Base-by-base conservation (phyloP, 768 basidiomycete genomes). In the Hypsizygus marmoreus region DNA sequence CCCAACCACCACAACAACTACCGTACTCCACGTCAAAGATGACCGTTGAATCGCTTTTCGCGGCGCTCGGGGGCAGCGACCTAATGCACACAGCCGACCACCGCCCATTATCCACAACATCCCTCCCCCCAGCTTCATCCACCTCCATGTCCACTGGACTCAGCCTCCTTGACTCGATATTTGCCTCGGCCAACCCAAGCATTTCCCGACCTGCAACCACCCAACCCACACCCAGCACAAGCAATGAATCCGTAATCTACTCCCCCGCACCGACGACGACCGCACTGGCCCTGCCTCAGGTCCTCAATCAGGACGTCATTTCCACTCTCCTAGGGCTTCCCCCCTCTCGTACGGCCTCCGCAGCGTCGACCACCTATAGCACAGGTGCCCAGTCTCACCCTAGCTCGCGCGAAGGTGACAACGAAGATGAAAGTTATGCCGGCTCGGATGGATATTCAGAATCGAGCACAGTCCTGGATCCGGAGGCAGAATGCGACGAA, bases 281-380 rank as follows among this genome's bases (percentile, higher is more conserved):
- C 3, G 56, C n/a, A n/a, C n/a, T n/a, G n/a, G n/a, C 76, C 9
- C 68, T 72, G 5, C 85, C 86, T 0, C 85, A 88, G 58, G 75
- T 88, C 14, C 76, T 90, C 34, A 82, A 80, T 40, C 81, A 85
- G 59, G 80, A 86, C 43, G 86, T 88, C 29, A 80, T 88, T 28
- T 79, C 79, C 2, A 71, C 76, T 3, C 73, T 90, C 7, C 70
- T 88, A 2, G 85, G 86, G 4, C 67, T 84, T 10, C 68, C 70
- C 4, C 72, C 71, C 3, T 68, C 72, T 12, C 72, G 73, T 3
- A 59, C 72, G 3, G 53, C 72, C 7, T 75, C 69, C 31, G 73
- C 60, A 14, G 67, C 71, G n/a, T 73, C 71, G 14, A 62, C 58
- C 4, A 26, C 57, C 13, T 56, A 57, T 28, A 65, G 59, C 49